Evolutionary conservation across 495 filamentous ascomycete genomes (phyloP).

Genomic region (Letharia lupina): DNA sequence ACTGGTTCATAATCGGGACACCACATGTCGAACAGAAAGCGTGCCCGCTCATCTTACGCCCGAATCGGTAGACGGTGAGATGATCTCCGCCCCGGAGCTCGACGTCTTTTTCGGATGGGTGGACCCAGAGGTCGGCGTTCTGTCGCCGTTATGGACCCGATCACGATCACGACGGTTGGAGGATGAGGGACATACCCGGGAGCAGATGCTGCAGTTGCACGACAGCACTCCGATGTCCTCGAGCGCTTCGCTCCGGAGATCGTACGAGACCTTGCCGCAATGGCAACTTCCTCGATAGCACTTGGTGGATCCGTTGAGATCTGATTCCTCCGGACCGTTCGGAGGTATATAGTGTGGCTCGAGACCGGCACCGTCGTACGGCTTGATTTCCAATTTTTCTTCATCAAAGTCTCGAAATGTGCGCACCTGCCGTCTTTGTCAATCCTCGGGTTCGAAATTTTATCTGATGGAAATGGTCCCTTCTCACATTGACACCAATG

Average conservation of each 20-base stretch:
- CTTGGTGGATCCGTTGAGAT: neutral
- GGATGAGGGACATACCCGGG: neutral
- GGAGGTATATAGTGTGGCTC: neutral
- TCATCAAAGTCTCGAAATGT: slow-evolving; percentile 1
- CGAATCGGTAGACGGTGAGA: neutral
- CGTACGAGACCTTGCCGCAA: slow-evolving; percentile 8
- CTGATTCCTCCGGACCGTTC: neutral
- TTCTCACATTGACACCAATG: slow-evolving; percentile 2
- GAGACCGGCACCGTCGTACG: neutral
- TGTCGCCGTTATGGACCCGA: neutral
- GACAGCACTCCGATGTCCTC: neutral
- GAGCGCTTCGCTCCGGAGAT: slow-evolving; percentile 7
- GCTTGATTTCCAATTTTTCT: neutral
- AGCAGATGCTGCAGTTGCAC: slow-evolving; percentile 14
- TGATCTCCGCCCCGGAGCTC: neutral
- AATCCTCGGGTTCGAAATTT: neutral
- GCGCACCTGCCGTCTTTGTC: neutral
- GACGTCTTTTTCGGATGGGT: neutral
- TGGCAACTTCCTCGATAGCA: slow-evolving; percentile 9
- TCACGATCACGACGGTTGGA: neutral
- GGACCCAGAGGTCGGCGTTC: slow-evolving; percentile 11
- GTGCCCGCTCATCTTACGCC: neutral
- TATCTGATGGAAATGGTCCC: too few relatives aligned
- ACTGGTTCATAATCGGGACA: slow-evolving; percentile 1
- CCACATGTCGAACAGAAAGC: slow-evolving; percentile 13